Evolutionary conservation across 2,329 filamentous ascomycete species (phyloP), one percentile per base, ranked within the genome.

Genomic region (Thelonectria olida): DNA sequence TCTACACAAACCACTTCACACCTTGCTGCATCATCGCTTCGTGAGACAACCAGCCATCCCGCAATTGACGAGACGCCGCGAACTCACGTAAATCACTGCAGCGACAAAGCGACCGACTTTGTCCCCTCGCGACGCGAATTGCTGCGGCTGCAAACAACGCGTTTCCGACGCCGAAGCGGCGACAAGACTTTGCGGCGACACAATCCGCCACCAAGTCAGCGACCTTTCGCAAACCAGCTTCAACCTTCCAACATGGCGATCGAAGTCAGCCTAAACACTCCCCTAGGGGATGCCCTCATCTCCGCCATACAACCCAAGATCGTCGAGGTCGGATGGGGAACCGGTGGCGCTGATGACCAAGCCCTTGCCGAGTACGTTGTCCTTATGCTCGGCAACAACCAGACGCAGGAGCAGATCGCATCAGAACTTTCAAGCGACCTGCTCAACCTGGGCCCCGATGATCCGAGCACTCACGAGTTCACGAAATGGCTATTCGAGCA

Each of bases 321-420:
- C 59, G 88, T 93, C 61, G 95, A 99, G 79, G 90, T 94, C 68
- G 95, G 94, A 72, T 98, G 96, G 95, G 93, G 89, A 64, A 89
- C 91, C 27, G 90, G 90, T 68, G 91, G 90, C 63, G 80, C 81
- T 57, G 91, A 92, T 70, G 93, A 95, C 77, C 90, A 90, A 22
- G 92, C 93, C 36, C 87, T 99, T 61, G 90, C 93, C 61, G 96
- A 99, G 80, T 99, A 98, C 80, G 96, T 99, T 68, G 91, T 98
- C 61, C 88, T 98, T 65, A 97, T 98, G 95, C 87, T 99, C 28
- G 92, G 92, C 64, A 98, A 97, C 79, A 93, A 94, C 72, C 97
- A 97, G 79, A 93, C 91, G 4, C 90, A 97, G 75, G 89, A 94
- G 51, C 91, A 97, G 75, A 95, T 99, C 67, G 91, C 93, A 9